Evolutionary conservation across 305 asterid species (phyloP), one percentile per base, ranked within the genome.

Genomic region (Ilex paraguariensis): DNA sequence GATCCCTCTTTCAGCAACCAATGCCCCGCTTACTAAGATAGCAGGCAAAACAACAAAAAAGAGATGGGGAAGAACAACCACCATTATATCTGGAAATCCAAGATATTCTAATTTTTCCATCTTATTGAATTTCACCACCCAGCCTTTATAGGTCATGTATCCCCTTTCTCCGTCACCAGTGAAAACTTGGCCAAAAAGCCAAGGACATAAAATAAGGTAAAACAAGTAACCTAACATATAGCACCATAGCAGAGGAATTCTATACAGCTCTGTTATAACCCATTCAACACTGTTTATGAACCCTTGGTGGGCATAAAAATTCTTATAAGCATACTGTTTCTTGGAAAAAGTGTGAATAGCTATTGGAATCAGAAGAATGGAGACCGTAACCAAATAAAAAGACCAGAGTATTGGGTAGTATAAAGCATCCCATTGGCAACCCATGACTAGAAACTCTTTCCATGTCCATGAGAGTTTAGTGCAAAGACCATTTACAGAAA

Each of bases 61-160:
- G 40, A 94, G 86, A 83, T 94, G 98, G 13, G 87, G 86, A 77
- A 90, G 79, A 71, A 94, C 95, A 21, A 94, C 82, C 70, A 88
- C 95, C 96, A 94, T 78, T 65, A 87, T 79, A 75, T 94, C 99
- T 5, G 99, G 96, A 77, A 72, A 83, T 64, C 97, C 99, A 51
- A 84, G 71, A 75, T 73, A 87, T 9, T 82, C 83, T 4, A 77
- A 46, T 68, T 77, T 70, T 54, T 69, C 82, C 17, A 61, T 57
- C 52, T 67, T n/a, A 28, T 60, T 65, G 12, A 54, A 63, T 60
- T 65, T 69, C 73, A 68, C 71, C 28, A 77, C 95, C 99, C 97
- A 88, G 56, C 97, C 97, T 78, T 69, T 77, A 74, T 82, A 88
- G 42, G 95, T 88, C 99, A 94, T 94, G 81, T 86, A 90, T 67